phyloP scores from a whole-genome alignment of 352 stramenopile species.

The Phytophthora cactorum region DNA sequence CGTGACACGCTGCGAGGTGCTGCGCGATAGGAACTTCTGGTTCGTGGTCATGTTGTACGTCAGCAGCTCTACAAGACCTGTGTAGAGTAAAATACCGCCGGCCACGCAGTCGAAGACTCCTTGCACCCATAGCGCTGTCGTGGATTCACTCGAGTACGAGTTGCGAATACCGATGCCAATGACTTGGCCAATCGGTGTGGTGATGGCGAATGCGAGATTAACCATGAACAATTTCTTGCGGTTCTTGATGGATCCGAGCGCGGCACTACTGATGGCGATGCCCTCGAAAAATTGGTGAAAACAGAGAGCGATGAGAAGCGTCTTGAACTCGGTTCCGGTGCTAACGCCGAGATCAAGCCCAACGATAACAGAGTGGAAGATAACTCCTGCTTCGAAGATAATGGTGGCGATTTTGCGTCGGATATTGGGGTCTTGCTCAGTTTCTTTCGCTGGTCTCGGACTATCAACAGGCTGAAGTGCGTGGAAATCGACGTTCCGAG shows the following conservation, averaged over 20 bases:
- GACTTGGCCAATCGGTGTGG: constrained; percentile 59
- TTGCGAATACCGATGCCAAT: constrained; percentile 63
- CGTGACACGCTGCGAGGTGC: constrained; percentile 32
- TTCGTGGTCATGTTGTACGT: constrained; percentile 78
- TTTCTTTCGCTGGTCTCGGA: not conserved
- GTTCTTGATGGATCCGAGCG: constrained; percentile 40
- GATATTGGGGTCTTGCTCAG: not conserved
- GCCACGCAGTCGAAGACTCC: constrained; percentile 70
- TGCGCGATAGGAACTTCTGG: constrained; percentile 48
- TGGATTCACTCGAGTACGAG: constrained; percentile 55
- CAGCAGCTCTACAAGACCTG: constrained; percentile 66
- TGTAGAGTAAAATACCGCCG: constrained; percentile 77
- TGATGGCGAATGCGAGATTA: constrained; percentile 57
- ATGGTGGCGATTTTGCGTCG: constrained; percentile 49
- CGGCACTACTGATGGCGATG: constrained; percentile 57
- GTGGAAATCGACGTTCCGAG: not conserved
- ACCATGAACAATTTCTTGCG: constrained; percentile 49
- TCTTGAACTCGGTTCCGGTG: constrained; percentile 50
- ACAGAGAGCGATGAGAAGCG: constrained; percentile 59
- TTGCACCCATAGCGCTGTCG: constrained; percentile 62
- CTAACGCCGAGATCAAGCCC: constrained; percentile 69
- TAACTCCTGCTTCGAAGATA: constrained; percentile 64
- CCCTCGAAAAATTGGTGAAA: constrained; percentile 86
- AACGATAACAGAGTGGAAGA: constrained; percentile 79
- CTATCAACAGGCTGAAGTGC: not conserved